A percentile compares a stretch with the other conserved stretches of the same genome.
Evolutionary conservation across 176 grass and related monocot species (phyloP).

Genomic region (Carex littledalei): DNA sequence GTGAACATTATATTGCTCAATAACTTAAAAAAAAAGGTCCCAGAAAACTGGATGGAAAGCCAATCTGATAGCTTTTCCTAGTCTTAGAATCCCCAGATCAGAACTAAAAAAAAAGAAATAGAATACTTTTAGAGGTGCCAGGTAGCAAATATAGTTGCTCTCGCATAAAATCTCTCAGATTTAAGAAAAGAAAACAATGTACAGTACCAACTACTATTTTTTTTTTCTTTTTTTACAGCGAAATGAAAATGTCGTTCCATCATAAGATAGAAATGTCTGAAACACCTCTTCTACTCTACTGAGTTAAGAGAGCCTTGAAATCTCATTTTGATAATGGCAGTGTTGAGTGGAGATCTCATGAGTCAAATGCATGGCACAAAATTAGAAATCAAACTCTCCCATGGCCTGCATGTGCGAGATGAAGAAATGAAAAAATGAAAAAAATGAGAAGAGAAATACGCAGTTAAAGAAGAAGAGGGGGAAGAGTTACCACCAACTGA

Average conservation of each 20-base stretch:
- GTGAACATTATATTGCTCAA: neutral
- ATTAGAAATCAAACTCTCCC: constrained; percentile 50
- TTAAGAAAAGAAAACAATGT: constrained; percentile 17
- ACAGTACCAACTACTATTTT: constrained; percentile 20
- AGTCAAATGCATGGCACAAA: neutral
- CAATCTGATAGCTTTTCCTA: neutral
- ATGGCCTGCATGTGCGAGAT: constrained; percentile 19
- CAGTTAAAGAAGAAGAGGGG: neutral
- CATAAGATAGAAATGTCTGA: constrained; percentile 17
- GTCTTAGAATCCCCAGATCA: neutral
- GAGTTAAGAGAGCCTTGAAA: neutral
- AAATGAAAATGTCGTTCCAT: neutral
- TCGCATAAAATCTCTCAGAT: neutral
- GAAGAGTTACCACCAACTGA: neutral
- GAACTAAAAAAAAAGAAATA: neutral
- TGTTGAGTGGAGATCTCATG: neutral
- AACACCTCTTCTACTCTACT: neutral
- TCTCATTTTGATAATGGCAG: neutral
- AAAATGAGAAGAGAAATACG: neutral
- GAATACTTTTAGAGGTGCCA: neutral
- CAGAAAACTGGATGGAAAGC: neutral
- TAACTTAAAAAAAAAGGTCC: neutral
- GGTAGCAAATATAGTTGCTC: neutral
- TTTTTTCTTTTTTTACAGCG: constrained; percentile 4
- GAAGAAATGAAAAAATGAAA: neutral